Evolutionary conservation across 257 asterid species (phyloP), one percentile per base, ranked within the genome.

Genomic region (Petrea volubilis): DNA sequence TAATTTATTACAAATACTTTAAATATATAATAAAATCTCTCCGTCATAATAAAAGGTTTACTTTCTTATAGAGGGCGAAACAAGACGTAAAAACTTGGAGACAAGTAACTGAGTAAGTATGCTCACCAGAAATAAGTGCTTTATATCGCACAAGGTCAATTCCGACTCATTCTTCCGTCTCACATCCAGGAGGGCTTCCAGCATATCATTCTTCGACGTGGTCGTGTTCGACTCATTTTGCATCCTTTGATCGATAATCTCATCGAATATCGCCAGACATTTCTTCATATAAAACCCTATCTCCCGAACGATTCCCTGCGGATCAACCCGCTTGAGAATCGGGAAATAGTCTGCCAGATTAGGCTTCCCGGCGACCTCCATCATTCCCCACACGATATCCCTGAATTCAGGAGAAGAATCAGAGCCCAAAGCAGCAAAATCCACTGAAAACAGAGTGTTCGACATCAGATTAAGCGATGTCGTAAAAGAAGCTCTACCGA

Each of bases 161-260:
- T 74, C 74, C 5, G 68, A 27, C 14, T 64, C 69, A n/a, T 23
- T 6, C 7, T 11, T 28, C 14, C 40, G 69, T n/a, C 23, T 21
- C 1, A 73, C 46, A 51, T 81, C 78, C 28, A 81, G 57, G 0
- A 81, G 83, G 20, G 70, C 50, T 38, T 81, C 78, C n/a, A 81
- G 18, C 64, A 78, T 27, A 51, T 81, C 83, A 23, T 27, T 51
- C 29, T 24, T 69, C 68, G 24, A 4, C 15, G 41, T 2, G 1
- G 5, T 31, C 3, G 62, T 28, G 6, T 28, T 12, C 12, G 17
- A 60, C 41, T 73, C 64, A 5, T 2, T 28, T 21, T 64, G 5
- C 24, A 36, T 10, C 53, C 76, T 51, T 14, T 78, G 27, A 7
- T 51, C 7, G 6, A 81, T 67, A 2, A 81, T 66, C 1, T 38